Conservation (phyloP, 192 early-diverging fungal species). For the Umbelopsis isabellina region DNA sequence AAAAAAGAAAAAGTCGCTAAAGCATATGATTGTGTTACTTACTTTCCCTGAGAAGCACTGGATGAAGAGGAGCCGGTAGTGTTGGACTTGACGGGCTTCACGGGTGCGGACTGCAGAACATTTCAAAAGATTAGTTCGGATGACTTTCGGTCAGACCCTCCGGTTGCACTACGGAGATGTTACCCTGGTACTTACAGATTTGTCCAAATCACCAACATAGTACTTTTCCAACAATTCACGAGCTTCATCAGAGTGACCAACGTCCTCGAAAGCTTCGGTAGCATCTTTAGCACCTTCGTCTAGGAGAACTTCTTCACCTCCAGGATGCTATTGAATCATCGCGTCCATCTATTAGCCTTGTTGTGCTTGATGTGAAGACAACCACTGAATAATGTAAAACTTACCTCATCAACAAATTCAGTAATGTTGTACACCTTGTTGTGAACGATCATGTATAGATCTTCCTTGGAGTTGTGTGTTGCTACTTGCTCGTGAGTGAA, state of each 20-base stretch:
- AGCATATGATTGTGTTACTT: slow-evolving; percentile 20
- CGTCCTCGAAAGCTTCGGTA: slow-evolving; percentile 94
- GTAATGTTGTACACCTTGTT: slow-evolving; percentile 83
- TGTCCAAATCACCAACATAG: slow-evolving; percentile 74
- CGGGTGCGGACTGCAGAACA: slow-evolving; percentile 33
- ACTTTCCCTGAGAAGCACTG: slow-evolving; percentile 32
- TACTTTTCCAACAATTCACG: slow-evolving; percentile 78
- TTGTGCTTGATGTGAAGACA: background rate
- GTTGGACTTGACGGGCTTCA: slow-evolving; percentile 10
- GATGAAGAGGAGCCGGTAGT: background rate
- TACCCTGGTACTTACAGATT: slow-evolving; percentile 43
- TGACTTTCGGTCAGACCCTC: slow-evolving; percentile 9
- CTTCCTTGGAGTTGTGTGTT: slow-evolving; percentile 68
- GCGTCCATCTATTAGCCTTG: background rate
- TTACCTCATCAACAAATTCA: slow-evolving; percentile 76
- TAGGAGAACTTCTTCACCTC: slow-evolving; percentile 95
- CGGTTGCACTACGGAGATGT: background rate
- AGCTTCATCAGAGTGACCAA: slow-evolving; percentile 97
- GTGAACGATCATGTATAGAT: slow-evolving; percentile 82
- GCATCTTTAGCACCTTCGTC: slow-evolving; percentile 92
- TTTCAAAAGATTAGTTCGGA: background rate
- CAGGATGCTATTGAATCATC: slow-evolving; percentile 76
- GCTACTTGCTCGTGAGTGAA: slow-evolving; percentile 49
- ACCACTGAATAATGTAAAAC: background rate
- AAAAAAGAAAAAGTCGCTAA: background rate